phyloP scores from a whole-genome alignment of 495 filamentous ascomycete genomes.

The Wilcoxina mikolae region DNA sequence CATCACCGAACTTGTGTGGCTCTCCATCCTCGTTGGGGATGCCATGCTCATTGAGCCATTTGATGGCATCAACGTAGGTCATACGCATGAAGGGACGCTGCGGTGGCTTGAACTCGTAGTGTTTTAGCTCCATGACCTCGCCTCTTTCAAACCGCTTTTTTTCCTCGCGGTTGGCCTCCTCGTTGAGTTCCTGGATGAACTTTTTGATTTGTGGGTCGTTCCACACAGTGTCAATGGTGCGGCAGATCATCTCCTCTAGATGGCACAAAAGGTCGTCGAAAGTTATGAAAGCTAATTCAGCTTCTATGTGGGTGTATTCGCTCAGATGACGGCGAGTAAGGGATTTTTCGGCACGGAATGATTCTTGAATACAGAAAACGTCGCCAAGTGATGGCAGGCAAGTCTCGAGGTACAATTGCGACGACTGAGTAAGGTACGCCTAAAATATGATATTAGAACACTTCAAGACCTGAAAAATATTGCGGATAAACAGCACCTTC shows the following conservation, averaged over 20 bases:
- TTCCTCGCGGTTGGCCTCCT: conserved; percentile 23
- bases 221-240: conserved; percentile 62
- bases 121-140: conserved; percentile 19
- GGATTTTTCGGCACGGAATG: conserved; percentile 94
- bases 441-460: background rate
- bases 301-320: conserved; percentile 95
- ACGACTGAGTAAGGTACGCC: conserved; percentile 91
- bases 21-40: conserved; percentile 87
- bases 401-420: conserved; percentile 95
- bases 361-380: conserved; percentile 95
- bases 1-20: conserved; percentile 82
- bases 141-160: conserved; percentile 3
- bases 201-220: conserved; percentile 53
- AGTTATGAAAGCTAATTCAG: conserved; percentile 87
- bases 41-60: conserved; percentile 77
- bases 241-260: conserved; percentile 76
- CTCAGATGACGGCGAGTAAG: conserved; percentile 86
- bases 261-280: conserved; percentile 88
- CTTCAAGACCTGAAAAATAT: background rate
- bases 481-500: conserved; percentile 29
- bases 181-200: conserved; percentile 72
- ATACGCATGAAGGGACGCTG: conserved; percentile 83
- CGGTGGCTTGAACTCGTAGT: conserved; percentile 58
- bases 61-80: conserved; percentile 86
- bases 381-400: conserved; percentile 79